A percentile compares a stretch with the other conserved stretches of the same genome.
Evolutionary conservation across 2,329 filamentous ascomycete species (phyloP).

Genomic region (Claviceps purpurea): DNA sequence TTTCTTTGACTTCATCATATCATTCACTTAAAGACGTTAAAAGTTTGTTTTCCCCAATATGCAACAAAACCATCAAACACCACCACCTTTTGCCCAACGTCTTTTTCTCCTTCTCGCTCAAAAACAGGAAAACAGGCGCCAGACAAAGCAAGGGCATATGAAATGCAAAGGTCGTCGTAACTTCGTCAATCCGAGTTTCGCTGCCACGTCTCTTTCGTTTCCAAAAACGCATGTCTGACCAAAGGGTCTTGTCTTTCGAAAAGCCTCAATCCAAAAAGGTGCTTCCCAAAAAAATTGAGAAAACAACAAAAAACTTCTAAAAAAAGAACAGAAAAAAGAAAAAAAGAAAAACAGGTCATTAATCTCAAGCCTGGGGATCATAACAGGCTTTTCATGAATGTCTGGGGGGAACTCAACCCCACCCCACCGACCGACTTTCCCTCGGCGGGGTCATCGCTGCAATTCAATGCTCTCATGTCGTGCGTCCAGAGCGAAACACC

Average conservation of each 20-base stretch:
- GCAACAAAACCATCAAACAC: slow-evolving; percentile 21
- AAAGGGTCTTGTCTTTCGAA: too few species aligned
- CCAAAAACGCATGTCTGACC: slow-evolving; percentile 8
- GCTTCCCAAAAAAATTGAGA: slow-evolving; percentile 5
- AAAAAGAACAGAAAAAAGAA: too few species aligned
- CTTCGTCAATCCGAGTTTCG: slow-evolving; percentile 20
- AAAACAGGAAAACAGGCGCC: slow-evolving; percentile 10
- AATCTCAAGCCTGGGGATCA: slow-evolving; percentile 21
- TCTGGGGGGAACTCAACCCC: too few species aligned
- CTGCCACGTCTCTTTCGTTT: slow-evolving; percentile 13
- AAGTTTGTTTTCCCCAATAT: slow-evolving; percentile 13
- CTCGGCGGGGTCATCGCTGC: slow-evolving; percentile 3
- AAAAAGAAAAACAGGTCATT: slow-evolving; percentile 8
- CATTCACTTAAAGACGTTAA: too few species aligned
- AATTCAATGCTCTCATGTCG: slow-evolving; percentile 16
- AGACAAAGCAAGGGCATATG: slow-evolving; percentile 6
- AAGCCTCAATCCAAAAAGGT: slow-evolving; percentile 2
- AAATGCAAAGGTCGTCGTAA: slow-evolving; percentile 18
- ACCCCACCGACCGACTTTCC: slow-evolving; percentile 11
- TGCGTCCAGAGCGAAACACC: slow-evolving; percentile 15
- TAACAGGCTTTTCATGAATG: slow-evolving; percentile 17
- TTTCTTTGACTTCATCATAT: too few species aligned
- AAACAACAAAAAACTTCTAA: too few species aligned
- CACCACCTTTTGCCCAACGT: slow-evolving; percentile 13
- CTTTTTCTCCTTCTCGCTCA: slow-evolving; percentile 13